These are phyloP conservation scores for Hippophae tibetana DNA, from an alignment of 306 rosid genomes.

Conservation along the genomic window DNA sequence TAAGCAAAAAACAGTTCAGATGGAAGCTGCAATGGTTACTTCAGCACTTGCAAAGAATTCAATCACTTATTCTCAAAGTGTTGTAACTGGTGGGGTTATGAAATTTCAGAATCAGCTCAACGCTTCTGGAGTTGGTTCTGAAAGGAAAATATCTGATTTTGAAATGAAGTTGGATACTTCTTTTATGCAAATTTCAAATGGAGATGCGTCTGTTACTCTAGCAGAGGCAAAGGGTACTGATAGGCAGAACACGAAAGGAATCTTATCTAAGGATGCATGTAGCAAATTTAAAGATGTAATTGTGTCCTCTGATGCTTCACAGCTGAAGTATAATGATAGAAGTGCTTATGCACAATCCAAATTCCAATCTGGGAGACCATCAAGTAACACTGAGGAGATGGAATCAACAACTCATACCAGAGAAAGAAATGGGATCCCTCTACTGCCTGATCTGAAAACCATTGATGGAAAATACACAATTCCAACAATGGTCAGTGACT, in stretches of 20 bases:
- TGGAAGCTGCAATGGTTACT: conserved; percentile 47
- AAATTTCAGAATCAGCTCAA: conserved; percentile 45
- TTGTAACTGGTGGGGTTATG: conserved; percentile 38
- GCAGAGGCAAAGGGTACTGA: conserved; percentile 54
- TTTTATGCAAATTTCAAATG: conserved; percentile 48
- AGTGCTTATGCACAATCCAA: conserved; percentile 45
- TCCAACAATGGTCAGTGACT: conserved; percentile 52
- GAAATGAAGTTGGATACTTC: conserved; percentile 46
- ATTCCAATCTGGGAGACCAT: conserved; percentile 52
- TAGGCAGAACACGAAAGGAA: conserved; percentile 43
- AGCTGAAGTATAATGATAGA: conserved; percentile 58
- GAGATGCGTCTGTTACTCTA: conserved; percentile 33
- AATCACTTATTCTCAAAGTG: conserved; percentile 35
- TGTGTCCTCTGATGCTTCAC: conserved; percentile 42
- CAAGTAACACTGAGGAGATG: conserved; percentile 33
- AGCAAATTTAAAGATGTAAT: conserved; percentile 54
- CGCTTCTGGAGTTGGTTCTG: conserved; percentile 35
- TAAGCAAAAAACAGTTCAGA: conserved; percentile 56
- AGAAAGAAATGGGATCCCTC: conserved; percentile 56
- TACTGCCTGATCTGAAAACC: conserved; percentile 57
- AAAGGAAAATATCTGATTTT: conserved; percentile 48
- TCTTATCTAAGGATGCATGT: conserved; percentile 46
- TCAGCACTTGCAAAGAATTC: conserved; percentile 38
- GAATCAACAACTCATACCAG: conserved; percentile 38
- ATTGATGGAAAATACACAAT: conserved; percentile 39